phyloP scores from a whole-genome alignment of 768 basidiomycete genomes.

The Flagelloscypha sp. region DNA sequence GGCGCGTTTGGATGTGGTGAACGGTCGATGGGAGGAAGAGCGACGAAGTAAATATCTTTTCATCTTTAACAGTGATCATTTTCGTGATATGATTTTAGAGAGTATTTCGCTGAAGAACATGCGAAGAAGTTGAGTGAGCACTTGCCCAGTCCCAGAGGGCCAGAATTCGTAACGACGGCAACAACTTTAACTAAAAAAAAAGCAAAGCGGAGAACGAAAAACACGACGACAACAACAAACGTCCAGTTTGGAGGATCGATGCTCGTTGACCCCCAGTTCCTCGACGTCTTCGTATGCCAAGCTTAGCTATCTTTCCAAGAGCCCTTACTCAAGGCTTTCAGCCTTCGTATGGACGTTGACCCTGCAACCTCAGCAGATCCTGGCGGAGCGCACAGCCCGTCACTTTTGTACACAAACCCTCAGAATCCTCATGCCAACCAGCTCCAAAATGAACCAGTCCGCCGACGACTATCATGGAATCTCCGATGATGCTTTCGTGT shows the following conservation, averaged over 20 bases:
- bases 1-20: constrained; percentile 26
- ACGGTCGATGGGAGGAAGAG: constrained; percentile 31
- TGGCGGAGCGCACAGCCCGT: neutral
- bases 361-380: too few relatives aligned
- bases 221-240: too few relatives aligned
- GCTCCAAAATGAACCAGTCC: constrained; percentile 10
- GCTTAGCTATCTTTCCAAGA: neutral
- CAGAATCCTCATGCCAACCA: constrained; percentile 6
- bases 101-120: too few relatives aligned
- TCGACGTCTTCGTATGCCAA: constrained; percentile 2
- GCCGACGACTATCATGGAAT: constrained; percentile 8
- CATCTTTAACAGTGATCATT: neutral
- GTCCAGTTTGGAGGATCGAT: too few relatives aligned
- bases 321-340: neutral
- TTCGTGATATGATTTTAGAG: too few relatives aligned
- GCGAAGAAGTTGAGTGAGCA: too few relatives aligned
- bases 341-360: constrained; percentile 3
- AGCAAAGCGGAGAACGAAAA: too few relatives aligned
- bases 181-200: too few relatives aligned
- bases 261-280: neutral
- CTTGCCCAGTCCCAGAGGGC: too few relatives aligned
- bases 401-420: constrained; percentile 6
- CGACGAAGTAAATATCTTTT: constrained; percentile 28
- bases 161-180: too few relatives aligned
- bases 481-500: constrained; percentile 18